Evolutionary conservation across 805 yeast genomes (phyloP), one percentile per base, ranked within the genome.

Genomic region (Vanderwaltozyma tropicalis): DNA sequence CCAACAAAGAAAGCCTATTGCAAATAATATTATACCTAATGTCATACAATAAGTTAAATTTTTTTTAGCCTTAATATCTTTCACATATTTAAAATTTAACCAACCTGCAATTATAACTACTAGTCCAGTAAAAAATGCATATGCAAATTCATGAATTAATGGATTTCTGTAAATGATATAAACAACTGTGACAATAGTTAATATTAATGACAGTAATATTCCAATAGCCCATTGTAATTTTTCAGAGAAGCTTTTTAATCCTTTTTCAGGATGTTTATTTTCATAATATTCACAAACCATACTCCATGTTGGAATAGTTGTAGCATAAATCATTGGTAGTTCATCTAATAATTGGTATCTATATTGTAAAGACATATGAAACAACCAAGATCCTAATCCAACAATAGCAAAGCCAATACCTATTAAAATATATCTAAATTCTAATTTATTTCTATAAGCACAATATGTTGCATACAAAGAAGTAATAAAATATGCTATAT

Each of bases 271-370:
- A 15, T 34, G 19, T 18, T 16, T 34, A 17, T 28, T 29, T n/a
- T 39, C 38, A 16, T 24, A 34, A n/a, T 45, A 41, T 52, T 77
- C 83, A 33, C 82, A 71, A 47, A 80, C 78, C 1, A 83, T 77
- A 31, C 79, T 71, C 94, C 94, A 85, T 43, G 86, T 78, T 0
- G 98, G 97, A 20, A 89, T 78, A 46, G 96, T 89, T 2, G 98
- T 92, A 17, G 95, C 96, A 62, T 92, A 92, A 44, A 92, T 85
- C 98, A 92, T 92, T 29, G 98, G 98, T 52, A 92, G 68, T 59
- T 92, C 98, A 63, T 92, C 98, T 59, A 92, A 68, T 45, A 92
- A 59, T 63, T 92, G 98, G 64, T 73, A 92, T 55, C 82, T 85
- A 61, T 89, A 92, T 46, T 75, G 69, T 49, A 92, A 68, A 4